Conservation (phyloP, 106 monocot species). For the Posidonia australis region DNA sequence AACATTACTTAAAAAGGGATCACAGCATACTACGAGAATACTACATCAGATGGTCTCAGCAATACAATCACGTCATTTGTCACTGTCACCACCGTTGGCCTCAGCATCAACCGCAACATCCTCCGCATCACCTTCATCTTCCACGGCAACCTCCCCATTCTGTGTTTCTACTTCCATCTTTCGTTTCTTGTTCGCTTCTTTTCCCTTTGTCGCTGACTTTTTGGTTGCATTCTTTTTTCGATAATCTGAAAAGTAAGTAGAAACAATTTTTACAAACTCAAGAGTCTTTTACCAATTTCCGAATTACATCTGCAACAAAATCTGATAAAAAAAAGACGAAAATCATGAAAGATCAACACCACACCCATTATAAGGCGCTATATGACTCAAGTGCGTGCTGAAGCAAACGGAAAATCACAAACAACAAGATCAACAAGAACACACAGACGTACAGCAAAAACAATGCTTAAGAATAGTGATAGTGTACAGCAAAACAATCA, state of each 20-base stretch:
- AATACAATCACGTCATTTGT: too few species aligned
- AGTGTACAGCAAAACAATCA: too few species aligned
- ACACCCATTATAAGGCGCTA: too few species aligned
- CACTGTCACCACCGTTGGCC: background rate
- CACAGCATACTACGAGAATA: too few species aligned
- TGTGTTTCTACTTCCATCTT: constrained; percentile 4
- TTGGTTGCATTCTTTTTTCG: constrained; percentile 6
- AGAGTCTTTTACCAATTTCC: background rate
- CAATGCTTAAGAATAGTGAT: too few species aligned
- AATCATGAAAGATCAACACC: too few species aligned
- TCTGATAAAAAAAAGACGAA: background rate
- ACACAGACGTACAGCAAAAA: too few species aligned
- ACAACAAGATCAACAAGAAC: background rate
- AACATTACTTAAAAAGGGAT: too few species aligned
- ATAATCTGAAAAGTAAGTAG: constrained; percentile 7
- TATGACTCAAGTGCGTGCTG: too few species aligned
- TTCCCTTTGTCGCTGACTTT: constrained; percentile 9
- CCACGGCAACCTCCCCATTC: background rate
- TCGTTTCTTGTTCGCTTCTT: constrained; percentile 12
- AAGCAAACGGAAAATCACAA: too few species aligned
- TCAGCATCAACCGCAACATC: background rate
- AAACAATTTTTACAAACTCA: background rate
- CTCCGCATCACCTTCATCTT: background rate
- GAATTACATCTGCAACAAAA: background rate
- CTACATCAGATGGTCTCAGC: too few species aligned